Conservation (phyloP, 306 rosid species). For the Quercus suber region DNA sequence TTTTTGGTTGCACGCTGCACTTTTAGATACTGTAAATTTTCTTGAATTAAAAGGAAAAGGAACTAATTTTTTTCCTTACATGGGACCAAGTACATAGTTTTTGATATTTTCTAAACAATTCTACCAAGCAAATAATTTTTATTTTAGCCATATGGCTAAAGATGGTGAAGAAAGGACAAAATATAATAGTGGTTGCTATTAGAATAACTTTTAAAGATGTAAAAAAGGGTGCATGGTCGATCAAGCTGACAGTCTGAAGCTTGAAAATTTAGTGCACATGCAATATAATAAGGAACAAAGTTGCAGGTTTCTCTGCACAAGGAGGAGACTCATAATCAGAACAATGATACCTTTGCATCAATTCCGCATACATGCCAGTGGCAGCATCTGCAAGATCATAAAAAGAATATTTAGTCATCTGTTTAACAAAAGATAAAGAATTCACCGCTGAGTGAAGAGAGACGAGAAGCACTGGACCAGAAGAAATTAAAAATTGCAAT, state of each 20-base stretch:
- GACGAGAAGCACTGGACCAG: neutral
- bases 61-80: neutral
- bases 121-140: neutral
- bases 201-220: neutral
- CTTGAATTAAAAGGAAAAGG: neutral
- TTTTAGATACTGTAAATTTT: neutral
- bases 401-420: conserved; percentile 14
- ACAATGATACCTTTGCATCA: conserved; percentile 61
- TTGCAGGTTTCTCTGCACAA: conserved; percentile 5
- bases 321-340: conserved; percentile 8
- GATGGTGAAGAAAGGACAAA: neutral
- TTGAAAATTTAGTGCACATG: neutral
- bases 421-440: neutral
- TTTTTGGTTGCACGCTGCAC: neutral
- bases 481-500: neutral
- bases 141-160: neutral
- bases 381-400: conserved; percentile 71
- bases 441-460: neutral
- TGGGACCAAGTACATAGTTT: neutral
- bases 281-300: neutral
- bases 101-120: neutral
- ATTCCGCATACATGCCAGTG: conserved; percentile 80
- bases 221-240: neutral
- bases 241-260: neutral
- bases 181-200: neutral